Conservation (phyloP, 768 basidiomycete species). For the Suillus occidentalis region DNA sequence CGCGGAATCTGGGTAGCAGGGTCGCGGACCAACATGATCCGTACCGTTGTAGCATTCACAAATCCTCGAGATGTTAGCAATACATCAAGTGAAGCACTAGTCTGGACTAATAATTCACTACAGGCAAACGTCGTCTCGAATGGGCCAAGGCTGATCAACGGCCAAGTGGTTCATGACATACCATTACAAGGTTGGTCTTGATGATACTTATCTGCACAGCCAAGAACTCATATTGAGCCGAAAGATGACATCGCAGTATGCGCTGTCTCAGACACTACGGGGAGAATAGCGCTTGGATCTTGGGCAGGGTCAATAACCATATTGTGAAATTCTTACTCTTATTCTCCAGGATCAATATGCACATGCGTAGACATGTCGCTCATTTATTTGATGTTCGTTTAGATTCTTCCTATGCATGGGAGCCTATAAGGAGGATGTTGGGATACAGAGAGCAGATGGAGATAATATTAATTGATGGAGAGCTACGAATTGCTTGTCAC, state of each 20-base stretch:
- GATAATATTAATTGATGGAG: background rate
- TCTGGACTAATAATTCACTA: background rate
- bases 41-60: slow-evolving; percentile 26
- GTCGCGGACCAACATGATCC: slow-evolving; percentile 14
- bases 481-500: background rate
- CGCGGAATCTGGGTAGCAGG: slow-evolving; percentile 28
- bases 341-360: background rate
- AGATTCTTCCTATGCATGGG: too few relatives aligned
- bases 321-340: slow-evolving; percentile 16
- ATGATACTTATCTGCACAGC: too few relatives aligned
- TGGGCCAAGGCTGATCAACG: slow-evolving; percentile 11
- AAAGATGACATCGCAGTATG: slow-evolving; percentile 48
- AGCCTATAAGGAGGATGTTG: background rate
- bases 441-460: slow-evolving; percentile 20
- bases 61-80: slow-evolving; percentile 10
- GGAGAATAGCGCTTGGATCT: slow-evolving; percentile 43
- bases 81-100: background rate
- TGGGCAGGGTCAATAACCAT: slow-evolving; percentile 34
- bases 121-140: background rate
- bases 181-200: slow-evolving; percentile 27
- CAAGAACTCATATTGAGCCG: background rate
- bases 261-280: slow-evolving; percentile 45
- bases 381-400: too few relatives aligned
- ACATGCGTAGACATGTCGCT: background rate
- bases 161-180: slow-evolving; percentile 17